A percentile compares a stretch with the other conserved stretches of the same genome.
phyloP scores from a whole-genome alignment of 2,329 filamentous ascomycete species.

The Tolypocladium paradoxum region DNA sequence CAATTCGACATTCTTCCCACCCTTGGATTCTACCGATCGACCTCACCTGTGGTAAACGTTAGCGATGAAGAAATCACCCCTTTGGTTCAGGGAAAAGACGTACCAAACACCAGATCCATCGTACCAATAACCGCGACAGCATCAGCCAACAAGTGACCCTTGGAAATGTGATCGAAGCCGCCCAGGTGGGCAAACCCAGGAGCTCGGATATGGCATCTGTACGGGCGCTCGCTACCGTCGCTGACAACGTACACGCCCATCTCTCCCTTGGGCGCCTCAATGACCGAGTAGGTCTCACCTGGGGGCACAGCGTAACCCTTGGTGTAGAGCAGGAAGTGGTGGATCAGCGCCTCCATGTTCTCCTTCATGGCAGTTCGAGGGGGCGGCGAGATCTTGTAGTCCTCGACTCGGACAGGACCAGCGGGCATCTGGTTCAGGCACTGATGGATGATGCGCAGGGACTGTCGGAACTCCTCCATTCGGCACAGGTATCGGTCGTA shows the following conservation, averaged over 20 bases:
- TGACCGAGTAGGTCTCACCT: constrained; percentile 94
- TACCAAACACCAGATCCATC: constrained; percentile 84
- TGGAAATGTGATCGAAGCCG: constrained; percentile 87
- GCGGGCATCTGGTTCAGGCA: constrained; percentile 98
- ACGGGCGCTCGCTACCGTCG: constrained; percentile 91
- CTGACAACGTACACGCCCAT: constrained; percentile 97
- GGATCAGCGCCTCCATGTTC: constrained; percentile 99
- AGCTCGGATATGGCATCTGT: constrained; percentile 93
- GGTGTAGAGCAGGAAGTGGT: constrained; percentile 97
- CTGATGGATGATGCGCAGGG: constrained; percentile 94
- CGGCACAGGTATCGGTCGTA: constrained; percentile 98
- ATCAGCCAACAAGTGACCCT: constrained; percentile 89
- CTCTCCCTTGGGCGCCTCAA: constrained; percentile 99
- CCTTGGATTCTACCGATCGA: constrained; percentile 39
- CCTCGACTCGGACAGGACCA: constrained; percentile 88
- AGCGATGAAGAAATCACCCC: constrained; percentile 13
- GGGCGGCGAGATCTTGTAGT: constrained; percentile 96
- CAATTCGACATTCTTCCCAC: constrained; percentile 17
- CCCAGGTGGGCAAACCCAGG: constrained; percentile 92
- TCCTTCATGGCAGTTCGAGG: constrained; percentile 99
- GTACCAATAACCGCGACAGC: constrained; percentile 91
- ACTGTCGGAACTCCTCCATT: constrained; percentile 99
- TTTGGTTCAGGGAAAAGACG: constrained; percentile 19
- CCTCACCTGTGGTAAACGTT: constrained; percentile 40
- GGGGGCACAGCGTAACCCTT: constrained; percentile 97